Percentiles rank a stretch among this genome's conserved stretches.
These are phyloP conservation scores for Cladosporium oxysporum DNA, from an alignment of 2,329 filamentous ascomycete species.

Conservation along the genomic window DNA sequence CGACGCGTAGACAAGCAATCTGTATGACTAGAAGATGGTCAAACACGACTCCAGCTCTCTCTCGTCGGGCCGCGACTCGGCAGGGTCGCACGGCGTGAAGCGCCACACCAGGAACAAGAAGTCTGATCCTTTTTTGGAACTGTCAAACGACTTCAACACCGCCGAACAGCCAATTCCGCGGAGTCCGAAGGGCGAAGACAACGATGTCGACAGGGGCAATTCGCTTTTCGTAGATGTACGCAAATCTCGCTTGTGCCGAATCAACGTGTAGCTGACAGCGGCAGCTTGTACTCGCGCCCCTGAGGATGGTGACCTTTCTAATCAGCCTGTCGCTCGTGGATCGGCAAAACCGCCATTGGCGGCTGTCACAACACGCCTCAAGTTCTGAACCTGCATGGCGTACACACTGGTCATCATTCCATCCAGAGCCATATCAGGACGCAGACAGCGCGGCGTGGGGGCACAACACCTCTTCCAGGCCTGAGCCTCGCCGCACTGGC, in stretches of 20 bases:
- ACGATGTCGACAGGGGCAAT: conserved; percentile 7
- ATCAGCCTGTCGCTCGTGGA: conserved; percentile 66
- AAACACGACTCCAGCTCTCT: neutral
- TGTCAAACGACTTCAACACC: conserved; percentile 31
- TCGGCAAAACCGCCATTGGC: conserved; percentile 56
- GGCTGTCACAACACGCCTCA: conserved; percentile 38
- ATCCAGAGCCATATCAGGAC: conserved; percentile 49
- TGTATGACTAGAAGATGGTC: neutral
- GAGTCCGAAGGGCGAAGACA: conserved; percentile 21
- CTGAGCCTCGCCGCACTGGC: neutral
- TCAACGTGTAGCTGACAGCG: conserved; percentile 20
- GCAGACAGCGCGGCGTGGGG: conserved; percentile 34
- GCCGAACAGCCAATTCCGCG: conserved; percentile 28
- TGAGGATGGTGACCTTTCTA: conserved; percentile 66
- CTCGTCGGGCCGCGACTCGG: conserved; percentile 4
- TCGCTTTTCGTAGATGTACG: conserved; percentile 25
- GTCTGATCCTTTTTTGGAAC: conserved; percentile 33
- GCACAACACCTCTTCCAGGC: neutral
- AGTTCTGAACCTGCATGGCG: conserved; percentile 39
- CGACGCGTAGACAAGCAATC: neutral
- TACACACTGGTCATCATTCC: conserved; percentile 38
- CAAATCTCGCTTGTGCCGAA: conserved; percentile 12
- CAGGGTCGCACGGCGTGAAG: conserved; percentile 16
- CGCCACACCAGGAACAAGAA: conserved; percentile 30
- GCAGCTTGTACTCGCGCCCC: conserved; percentile 58